Percentiles rank a stretch among this genome's conserved stretches.
Evolutionary conservation across 768 basidiomycete species (phyloP).

Genomic region (Tulasnella sp.): DNA sequence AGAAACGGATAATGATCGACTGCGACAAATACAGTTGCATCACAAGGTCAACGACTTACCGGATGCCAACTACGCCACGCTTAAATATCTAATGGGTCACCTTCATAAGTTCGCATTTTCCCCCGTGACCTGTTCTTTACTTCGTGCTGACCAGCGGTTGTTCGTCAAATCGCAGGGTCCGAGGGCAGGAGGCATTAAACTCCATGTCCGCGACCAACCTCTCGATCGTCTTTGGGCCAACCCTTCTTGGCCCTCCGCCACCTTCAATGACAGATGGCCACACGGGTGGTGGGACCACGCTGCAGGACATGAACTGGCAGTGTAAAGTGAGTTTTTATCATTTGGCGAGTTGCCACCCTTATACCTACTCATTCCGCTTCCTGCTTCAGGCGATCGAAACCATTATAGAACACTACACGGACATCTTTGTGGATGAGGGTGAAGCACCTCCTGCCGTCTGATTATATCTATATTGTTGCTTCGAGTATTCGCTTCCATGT

Average conservation of each 20-base stretch:
- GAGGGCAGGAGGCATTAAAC: constrained; percentile 63
- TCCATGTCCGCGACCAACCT: constrained; percentile 91
- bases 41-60: constrained; percentile 97
- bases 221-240: constrained; percentile 97
- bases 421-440: constrained; percentile 88
- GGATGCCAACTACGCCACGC: constrained; percentile 95
- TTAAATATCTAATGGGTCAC: constrained; percentile 93
- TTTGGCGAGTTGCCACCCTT: constrained; percentile 16
- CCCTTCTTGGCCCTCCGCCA: constrained; percentile 67
- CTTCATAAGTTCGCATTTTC: constrained; percentile 57
- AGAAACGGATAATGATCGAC: constrained; percentile 89
- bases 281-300: constrained; percentile 26
- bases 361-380: constrained; percentile 1
- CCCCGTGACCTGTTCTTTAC: no score
- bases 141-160: not conserved
- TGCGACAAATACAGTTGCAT: constrained; percentile 91
- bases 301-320: constrained; percentile 36
- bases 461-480: constrained; percentile 41
- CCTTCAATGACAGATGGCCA: not conserved
- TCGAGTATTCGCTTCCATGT: not conserved
- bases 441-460: constrained; percentile 26
- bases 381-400: constrained; percentile 76
- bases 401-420: constrained; percentile 84
- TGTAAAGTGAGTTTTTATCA: constrained; percentile 33
- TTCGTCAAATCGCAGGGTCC: constrained; percentile 52